A percentile compares a stretch with the other conserved stretches of the same genome.
These are phyloP conservation scores for Alternaria incomplexa DNA, from an alignment of 2,329 filamentous ascomycete genomes.

Conservation along the genomic window DNA sequence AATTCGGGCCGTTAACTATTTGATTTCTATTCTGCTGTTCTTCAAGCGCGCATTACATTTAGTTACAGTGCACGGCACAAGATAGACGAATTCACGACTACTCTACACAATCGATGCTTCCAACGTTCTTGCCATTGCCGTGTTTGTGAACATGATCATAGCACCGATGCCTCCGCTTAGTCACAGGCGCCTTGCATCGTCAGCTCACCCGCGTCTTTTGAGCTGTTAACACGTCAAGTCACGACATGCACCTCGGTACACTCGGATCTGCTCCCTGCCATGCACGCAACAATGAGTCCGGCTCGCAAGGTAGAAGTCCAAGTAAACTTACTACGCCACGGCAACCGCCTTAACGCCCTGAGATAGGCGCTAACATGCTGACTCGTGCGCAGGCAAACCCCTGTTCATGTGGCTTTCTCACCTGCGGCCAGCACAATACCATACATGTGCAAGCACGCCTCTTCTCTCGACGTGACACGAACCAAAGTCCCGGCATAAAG, in stretches of 20 bases:
- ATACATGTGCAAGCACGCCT: background rate
- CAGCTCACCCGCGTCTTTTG: conserved; percentile 3
- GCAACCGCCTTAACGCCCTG: background rate
- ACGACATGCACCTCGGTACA: background rate
- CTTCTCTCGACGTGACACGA: conserved; percentile 4
- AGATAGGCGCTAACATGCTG: background rate
- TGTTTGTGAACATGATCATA: background rate
- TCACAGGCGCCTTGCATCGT: conserved; percentile 2
- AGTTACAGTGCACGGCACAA: background rate
- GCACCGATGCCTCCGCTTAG: background rate
- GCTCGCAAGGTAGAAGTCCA: background rate
- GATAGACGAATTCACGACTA: background rate
- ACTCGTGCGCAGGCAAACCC: background rate
- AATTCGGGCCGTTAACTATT: background rate
- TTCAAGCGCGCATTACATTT: background rate
- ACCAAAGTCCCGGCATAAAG: background rate
- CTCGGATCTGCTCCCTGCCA: background rate
- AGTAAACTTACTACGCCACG: conserved; percentile 4
- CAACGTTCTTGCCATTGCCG: background rate
- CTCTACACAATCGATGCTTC: background rate
- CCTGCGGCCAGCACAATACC: background rate
- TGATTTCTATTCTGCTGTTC: background rate
- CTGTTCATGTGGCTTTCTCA: conserved; percentile 4
- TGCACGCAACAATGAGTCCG: background rate
- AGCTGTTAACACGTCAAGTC: background rate